Conservation (phyloP, 768 basidiomycete genomes). For the Lentinula detonsa region DNA sequence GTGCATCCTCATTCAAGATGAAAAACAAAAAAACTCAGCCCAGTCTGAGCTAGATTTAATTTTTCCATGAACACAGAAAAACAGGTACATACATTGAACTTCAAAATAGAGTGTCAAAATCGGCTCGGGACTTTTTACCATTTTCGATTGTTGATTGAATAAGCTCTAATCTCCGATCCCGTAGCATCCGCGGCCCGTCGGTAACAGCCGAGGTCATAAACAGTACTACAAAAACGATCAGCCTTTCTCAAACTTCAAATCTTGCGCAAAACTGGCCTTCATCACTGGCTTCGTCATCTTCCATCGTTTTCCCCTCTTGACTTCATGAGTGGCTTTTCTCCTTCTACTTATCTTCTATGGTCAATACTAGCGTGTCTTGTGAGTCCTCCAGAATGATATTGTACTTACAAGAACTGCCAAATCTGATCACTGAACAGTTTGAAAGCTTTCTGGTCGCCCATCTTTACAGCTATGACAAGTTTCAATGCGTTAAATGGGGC, state of each 20-base stretch:
- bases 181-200: background rate
- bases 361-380: conserved; percentile 62
- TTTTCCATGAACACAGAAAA: background rate
- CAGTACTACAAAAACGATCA: background rate
- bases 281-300: background rate
- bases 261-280: conserved; percentile 1
- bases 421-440: conserved; percentile 38
- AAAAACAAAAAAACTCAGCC: no score
- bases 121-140: background rate
- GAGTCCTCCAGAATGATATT: conserved; percentile 41
- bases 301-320: background rate
- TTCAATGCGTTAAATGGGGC: conserved; percentile 71
- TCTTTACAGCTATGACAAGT: conserved; percentile 76
- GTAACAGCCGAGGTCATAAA: background rate
- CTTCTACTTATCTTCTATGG: conserved; percentile 74
- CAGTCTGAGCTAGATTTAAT: no score
- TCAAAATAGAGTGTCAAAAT: background rate
- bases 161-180: background rate
- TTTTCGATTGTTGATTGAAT: background rate
- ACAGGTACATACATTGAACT: background rate
- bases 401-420: conserved; percentile 30
- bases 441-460: conserved; percentile 62
- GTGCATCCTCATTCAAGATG: background rate
- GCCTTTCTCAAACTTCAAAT: background rate
- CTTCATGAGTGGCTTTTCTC: conserved; percentile 68